phyloP scores from a whole-genome alignment of 2,329 filamentous ascomycete species.

The Ophioceras dolichostomum region DNA sequence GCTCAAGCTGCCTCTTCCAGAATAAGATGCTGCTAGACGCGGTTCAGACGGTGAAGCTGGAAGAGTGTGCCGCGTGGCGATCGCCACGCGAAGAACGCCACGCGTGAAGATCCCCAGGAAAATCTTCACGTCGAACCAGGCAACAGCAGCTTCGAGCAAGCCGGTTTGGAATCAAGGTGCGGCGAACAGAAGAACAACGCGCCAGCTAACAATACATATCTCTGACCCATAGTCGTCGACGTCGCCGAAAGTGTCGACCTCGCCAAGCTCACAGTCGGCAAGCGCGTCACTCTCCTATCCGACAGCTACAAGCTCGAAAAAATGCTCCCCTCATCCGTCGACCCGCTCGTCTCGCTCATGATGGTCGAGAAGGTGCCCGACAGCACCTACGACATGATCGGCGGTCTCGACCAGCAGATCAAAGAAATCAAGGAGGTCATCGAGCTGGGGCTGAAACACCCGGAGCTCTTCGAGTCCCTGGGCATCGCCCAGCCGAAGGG shows the following conservation, averaged over 20 bases:
- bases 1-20: too few relatives aligned
- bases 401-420: slow-evolving; percentile 95
- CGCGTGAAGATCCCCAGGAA: too few relatives aligned
- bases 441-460: slow-evolving; percentile 94
- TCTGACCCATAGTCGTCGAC: slow-evolving; percentile 64
- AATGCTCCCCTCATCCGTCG: slow-evolving; percentile 94
- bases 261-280: slow-evolving; percentile 88
- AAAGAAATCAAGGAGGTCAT: slow-evolving; percentile 99
- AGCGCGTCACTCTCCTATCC: slow-evolving; percentile 90
- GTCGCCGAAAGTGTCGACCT: slow-evolving; percentile 91
- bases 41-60: too few relatives aligned
- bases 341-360: slow-evolving; percentile 97
- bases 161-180: too few relatives aligned
- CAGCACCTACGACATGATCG: slow-evolving; percentile 99
- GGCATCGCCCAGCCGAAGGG: slow-evolving; percentile 98
- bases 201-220: slow-evolving; percentile 10
- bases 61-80: too few relatives aligned
- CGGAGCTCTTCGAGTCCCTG: slow-evolving; percentile 96
- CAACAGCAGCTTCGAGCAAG: too few relatives aligned
- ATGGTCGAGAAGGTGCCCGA: slow-evolving; percentile 99
- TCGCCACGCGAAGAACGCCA: too few relatives aligned
- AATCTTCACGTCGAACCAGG: too few relatives aligned
- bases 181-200: background rate
- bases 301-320: slow-evolving; percentile 99
- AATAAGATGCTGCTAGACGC: too few relatives aligned